Percentiles rank a stretch among this genome's conserved stretches.
Evolutionary conservation across 2,329 filamentous ascomycete species (phyloP).

Genomic region (Blastomyces emzantsi): DNA sequence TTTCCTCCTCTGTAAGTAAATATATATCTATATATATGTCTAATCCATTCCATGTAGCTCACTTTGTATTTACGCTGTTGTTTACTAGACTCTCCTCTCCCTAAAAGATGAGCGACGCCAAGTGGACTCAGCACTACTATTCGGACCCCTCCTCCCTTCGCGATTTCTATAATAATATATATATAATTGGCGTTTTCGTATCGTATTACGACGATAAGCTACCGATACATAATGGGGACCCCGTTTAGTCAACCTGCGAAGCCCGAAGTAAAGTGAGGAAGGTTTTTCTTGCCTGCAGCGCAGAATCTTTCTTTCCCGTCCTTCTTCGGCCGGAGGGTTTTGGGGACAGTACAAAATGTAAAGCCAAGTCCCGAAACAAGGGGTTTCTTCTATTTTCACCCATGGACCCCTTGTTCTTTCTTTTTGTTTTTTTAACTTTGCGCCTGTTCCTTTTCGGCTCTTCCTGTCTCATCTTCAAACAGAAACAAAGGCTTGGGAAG

Average conservation of each 20-base stretch:
- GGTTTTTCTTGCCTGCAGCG: constrained; percentile 3
- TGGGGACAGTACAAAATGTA: neutral
- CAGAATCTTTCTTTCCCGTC: neutral
- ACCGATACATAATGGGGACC: neutral
- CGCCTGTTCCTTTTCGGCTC: too few relatives aligned
- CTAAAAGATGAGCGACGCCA: constrained; percentile 33
- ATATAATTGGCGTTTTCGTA: neutral
- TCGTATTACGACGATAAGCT: neutral
- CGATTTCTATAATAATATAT: neutral
- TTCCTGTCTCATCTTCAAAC: too few relatives aligned
- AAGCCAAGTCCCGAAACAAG: too few relatives aligned
- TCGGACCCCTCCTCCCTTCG: neutral
- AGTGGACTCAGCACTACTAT: constrained; percentile 13
- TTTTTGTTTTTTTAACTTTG: neutral
- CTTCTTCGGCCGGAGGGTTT: neutral
- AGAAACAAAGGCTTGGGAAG: too few relatives aligned
- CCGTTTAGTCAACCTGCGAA: neutral
- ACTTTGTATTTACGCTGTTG: neutral
- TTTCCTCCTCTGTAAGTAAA: constrained; percentile 70
- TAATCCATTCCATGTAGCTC: neutral
- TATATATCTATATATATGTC: neutral
- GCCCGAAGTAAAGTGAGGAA: neutral
- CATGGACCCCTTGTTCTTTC: neutral
- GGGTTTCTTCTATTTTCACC: neutral
- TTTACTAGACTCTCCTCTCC: constrained; percentile 26